Evolutionary conservation across 2,329 filamentous ascomycete genomes (phyloP).

Genomic region (Alternaria sp.): DNA sequence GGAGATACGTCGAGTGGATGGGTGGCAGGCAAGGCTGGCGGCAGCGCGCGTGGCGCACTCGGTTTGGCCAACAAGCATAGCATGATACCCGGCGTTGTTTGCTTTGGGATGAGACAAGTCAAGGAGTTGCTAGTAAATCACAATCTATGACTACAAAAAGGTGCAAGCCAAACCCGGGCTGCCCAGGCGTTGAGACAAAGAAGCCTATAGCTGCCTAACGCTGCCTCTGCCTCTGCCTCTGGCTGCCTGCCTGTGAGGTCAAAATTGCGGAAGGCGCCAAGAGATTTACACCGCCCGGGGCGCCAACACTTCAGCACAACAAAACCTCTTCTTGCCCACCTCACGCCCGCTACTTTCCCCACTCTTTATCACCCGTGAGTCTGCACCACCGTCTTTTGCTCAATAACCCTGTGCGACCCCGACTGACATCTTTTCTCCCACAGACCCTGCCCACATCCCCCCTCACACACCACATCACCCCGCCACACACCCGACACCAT

Average conservation of each 20-base stretch:
- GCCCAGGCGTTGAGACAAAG: slow-evolving; percentile 18
- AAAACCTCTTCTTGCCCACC: slow-evolving; percentile 44
- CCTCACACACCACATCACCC: slow-evolving; percentile 29
- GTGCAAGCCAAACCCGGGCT: not conserved
- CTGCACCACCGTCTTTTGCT: slow-evolving; percentile 21
- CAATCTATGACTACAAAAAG: not conserved
- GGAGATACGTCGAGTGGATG: not conserved
- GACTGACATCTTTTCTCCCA: slow-evolving; percentile 18
- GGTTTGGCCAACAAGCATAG: slow-evolving; percentile 40
- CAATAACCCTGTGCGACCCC: slow-evolving; percentile 17
- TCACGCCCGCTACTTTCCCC: slow-evolving; percentile 33
- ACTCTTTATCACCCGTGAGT: slow-evolving; percentile 35
- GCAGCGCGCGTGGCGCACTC: slow-evolving; percentile 41
- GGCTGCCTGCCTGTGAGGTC: slow-evolving; percentile 23
- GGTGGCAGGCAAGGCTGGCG: not conserved
- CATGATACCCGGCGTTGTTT: slow-evolving; percentile 45
- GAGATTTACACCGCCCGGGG: slow-evolving; percentile 33
- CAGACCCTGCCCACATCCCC: slow-evolving; percentile 36
- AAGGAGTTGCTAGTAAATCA: not conserved
- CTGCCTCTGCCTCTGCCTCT: slow-evolving; percentile 30
- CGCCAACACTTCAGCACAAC: slow-evolving; percentile 41
- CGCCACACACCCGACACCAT: slow-evolving; percentile 57
- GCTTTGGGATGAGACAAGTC: slow-evolving; percentile 1
- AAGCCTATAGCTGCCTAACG: slow-evolving; percentile 14
- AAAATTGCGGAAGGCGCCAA: slow-evolving; percentile 26